Conservation (phyloP, 345 rosid species). For the Lumnitzera littorea region DNA sequence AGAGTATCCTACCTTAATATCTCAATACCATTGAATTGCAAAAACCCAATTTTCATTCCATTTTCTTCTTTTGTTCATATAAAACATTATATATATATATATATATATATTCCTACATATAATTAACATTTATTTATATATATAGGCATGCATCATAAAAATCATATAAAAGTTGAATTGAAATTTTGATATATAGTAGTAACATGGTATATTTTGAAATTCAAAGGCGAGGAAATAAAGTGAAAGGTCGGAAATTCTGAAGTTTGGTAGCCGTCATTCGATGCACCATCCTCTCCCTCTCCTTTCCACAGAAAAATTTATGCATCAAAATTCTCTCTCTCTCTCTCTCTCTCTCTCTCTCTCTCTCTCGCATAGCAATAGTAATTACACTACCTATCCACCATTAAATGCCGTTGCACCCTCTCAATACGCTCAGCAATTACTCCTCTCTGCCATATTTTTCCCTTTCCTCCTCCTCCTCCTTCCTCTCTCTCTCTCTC, state of each 20-base stretch:
- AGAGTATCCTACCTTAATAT: no score
- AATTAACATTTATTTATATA: no score
- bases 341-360: conserved; percentile 3
- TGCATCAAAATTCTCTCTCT: conserved; percentile 8
- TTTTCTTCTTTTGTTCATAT: no score
- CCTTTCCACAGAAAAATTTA: not conserved
- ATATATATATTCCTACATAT: no score
- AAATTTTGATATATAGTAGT: not conserved
- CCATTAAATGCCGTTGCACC: conserved; percentile 79
- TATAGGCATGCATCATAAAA: no score
- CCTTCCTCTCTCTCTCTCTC: conserved; percentile 2
- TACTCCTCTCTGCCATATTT: conserved; percentile 41
- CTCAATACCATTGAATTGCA: no score
- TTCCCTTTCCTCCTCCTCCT: conserved; percentile 17
- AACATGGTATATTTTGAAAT: not conserved
- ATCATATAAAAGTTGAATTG: not conserved
- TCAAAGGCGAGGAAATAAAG: not conserved
- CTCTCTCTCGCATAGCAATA: conserved; percentile 5
- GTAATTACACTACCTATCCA: conserved; percentile 21
- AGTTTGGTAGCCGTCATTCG: conserved; percentile 52
- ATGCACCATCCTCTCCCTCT: conserved; percentile 11
- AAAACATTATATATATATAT: no score
- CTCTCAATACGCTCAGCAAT: conserved; percentile 65
- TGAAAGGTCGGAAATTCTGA: not conserved
- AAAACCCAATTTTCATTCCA: no score